Percentiles rank a stretch among this genome's conserved stretches.
phyloP scores from a whole-genome alignment of 2,329 filamentous ascomycete species.

The Gnomoniopsis sp. region DNA sequence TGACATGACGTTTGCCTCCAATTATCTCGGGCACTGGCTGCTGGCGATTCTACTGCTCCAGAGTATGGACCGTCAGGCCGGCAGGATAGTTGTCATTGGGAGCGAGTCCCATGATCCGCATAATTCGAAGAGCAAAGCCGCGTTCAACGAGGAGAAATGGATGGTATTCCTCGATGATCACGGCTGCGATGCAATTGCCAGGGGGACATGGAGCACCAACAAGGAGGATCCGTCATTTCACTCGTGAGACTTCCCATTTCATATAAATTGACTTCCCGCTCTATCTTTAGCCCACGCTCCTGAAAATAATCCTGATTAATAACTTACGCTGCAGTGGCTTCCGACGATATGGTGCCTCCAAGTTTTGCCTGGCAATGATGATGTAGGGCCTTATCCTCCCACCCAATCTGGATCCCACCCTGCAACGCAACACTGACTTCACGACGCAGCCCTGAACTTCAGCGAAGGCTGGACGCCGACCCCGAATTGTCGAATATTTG shows the following conservation, averaged over 20 bases:
- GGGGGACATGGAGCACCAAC: constrained; percentile 24
- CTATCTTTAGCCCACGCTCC: not conserved
- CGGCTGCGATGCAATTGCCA: constrained; percentile 22
- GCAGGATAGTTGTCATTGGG: constrained; percentile 21
- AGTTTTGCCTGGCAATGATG: constrained; percentile 31
- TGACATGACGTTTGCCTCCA: constrained; percentile 22
- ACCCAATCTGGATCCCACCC: not conserved
- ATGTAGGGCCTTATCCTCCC: constrained; percentile 20
- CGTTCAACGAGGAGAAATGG: not conserved
- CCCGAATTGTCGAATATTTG: constrained; percentile 26
- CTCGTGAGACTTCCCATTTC: constrained; percentile 2
- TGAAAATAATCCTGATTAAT: not conserved
- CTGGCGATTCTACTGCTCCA: constrained; percentile 22
- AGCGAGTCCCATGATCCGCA: constrained; percentile 17
- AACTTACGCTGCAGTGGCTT: constrained; percentile 9
- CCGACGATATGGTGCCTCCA: constrained; percentile 30
- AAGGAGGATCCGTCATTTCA: constrained; percentile 21
- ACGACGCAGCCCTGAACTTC: constrained; percentile 26
- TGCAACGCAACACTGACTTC: not conserved
- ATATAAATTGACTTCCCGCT: too few relatives aligned
- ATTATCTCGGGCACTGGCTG: constrained; percentile 27
- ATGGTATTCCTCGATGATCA: constrained; percentile 20
- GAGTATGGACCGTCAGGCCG: constrained; percentile 22
- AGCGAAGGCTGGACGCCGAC: constrained; percentile 25
- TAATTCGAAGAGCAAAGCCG: constrained; percentile 1